Percentiles rank a stretch among this genome's conserved stretches.
These are phyloP conservation scores for Avena atlantica DNA, from an alignment of 176 grass and related monocot genomes.

Conservation along the genomic window DNA sequence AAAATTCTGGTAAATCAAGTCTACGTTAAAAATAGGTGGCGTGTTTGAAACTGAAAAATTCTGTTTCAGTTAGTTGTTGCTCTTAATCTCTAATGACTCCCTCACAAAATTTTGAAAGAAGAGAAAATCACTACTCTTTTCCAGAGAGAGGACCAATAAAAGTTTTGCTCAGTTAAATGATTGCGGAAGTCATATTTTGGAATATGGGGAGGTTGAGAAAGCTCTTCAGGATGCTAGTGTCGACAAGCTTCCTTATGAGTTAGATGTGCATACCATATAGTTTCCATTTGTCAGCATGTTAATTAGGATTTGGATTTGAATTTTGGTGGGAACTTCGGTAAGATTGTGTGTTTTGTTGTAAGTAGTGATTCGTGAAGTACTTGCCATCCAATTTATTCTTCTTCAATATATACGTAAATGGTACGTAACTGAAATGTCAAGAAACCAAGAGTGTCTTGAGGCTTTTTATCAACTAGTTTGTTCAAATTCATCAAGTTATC, in stretches of 20 bases:
- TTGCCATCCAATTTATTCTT: conserved; percentile 21
- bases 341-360: not conserved
- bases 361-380: conserved; percentile 24
- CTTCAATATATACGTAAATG: conserved; percentile 25
- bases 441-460: conserved; percentile 31
- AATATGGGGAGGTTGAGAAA: conserved; percentile 24
- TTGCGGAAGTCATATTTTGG: conserved; percentile 19
- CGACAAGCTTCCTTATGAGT: conserved; percentile 25
- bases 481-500: conserved; percentile 31
- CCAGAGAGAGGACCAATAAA: conserved; percentile 30
- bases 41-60: conserved; percentile 20
- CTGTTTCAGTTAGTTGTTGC: conserved; percentile 27
- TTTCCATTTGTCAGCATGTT: conserved; percentile 18
- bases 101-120: conserved; percentile 12
- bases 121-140: conserved; percentile 22
- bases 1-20: not conserved
- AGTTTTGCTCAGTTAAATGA: conserved; percentile 14
- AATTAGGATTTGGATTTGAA: conserved; percentile 20
- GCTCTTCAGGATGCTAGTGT: not conserved
- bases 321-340: conserved; percentile 3
- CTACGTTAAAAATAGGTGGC: not conserved
- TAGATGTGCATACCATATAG: conserved; percentile 9
- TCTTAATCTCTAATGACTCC: conserved; percentile 28
- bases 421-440: conserved; percentile 1
- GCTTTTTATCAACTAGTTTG: conserved; percentile 27